Evolutionary conservation across 1,139 yeast species (phyloP), one percentile per base, ranked within the genome.

Genomic region (Yamadazyma diddensiae): DNA sequence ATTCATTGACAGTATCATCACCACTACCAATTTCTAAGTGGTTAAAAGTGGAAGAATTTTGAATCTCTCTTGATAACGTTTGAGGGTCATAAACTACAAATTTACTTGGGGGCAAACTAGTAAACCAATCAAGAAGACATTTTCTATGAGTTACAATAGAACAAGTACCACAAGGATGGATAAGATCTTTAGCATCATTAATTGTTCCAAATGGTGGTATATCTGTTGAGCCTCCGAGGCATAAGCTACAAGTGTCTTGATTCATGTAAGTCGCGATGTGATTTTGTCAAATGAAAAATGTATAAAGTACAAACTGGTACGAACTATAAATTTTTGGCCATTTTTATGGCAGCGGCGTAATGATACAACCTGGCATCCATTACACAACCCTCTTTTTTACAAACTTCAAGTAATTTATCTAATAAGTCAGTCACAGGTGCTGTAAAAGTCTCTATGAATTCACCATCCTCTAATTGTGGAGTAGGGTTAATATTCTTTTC

Each of bases 361-460:
- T 84, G 87, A 55, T 85, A 88, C 38, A 92, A 78, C 46, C 95
- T 77, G 2, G 96, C 90, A 59, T 90, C 98, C 14, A 90, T 62
- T 20, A 75, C 73, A 54, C 78, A 86, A 0, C 95, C 95, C 54
- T 83, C 73, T 3, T 55, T 50, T 21, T 66, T 40, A 36, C 57
- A 73, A 14, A 88, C 57, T 21, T 63, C 53, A 11, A 62, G 61
- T 53, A 90, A 56, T 24, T 66, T 72, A 14, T 65, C 67, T n/a
- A 80, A 75, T 35, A 90, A 71, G 17, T 65, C 56, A 12, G 62
- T 57, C 42, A 88, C 53, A 6, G 90, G 87, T 24, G 87, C 79
- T 7, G 59, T 67, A 50, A 88, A 83, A 9, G 86, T 79, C 46
- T 87, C 95, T 34, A 90, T 90, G 52, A 81, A 88, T 61, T 90